A percentile compares a stretch with the other conserved stretches of the same genome.
These are phyloP conservation scores for Cryptococcus sp. DNA, from an alignment of 1,284 basidiomycete genomes.

Conservation along the genomic window DNA sequence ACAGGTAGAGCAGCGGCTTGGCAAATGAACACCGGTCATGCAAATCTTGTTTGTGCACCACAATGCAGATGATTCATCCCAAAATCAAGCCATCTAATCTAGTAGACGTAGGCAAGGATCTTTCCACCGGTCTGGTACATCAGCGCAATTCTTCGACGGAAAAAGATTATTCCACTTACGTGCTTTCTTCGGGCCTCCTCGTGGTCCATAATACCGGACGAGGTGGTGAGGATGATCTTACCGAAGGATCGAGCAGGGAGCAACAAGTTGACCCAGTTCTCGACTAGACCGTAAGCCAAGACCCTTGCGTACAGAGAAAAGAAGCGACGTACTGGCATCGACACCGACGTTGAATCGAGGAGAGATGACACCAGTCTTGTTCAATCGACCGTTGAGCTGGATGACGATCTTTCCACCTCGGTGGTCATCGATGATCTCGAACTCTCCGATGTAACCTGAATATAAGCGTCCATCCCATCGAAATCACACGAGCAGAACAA, in stretches of 20 bases:
- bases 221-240: slow-evolving; percentile 91
- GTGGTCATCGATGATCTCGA: slow-evolving; percentile 99
- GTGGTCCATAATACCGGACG: slow-evolving; percentile 97
- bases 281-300: slow-evolving; percentile 30
- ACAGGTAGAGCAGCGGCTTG: slow-evolving; percentile 6
- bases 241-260: slow-evolving; percentile 94
- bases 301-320: no score
- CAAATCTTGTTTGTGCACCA: no score
- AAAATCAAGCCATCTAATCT: slow-evolving; percentile 31
- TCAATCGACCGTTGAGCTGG: slow-evolving; percentile 95
- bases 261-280: slow-evolving; percentile 70
- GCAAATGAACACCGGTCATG: not conserved
- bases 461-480: slow-evolving; percentile 8
- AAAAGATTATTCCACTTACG: slow-evolving; percentile 41
- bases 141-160: not conserved
- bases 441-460: slow-evolving; percentile 96
- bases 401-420: slow-evolving; percentile 97
- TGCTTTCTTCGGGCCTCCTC: slow-evolving; percentile 99
- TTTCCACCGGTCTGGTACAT: slow-evolving; percentile 48
- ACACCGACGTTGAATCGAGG: slow-evolving; percentile 96
- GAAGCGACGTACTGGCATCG: slow-evolving; percentile 81
- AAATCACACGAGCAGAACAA: not conserved
- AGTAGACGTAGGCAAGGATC: slow-evolving; percentile 50
- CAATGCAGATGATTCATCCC: slow-evolving; percentile 10
- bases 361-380: slow-evolving; percentile 98